Evolutionary conservation across 352 stramenopile species (phyloP).

Genomic region (Phytophthora foliorum): DNA sequence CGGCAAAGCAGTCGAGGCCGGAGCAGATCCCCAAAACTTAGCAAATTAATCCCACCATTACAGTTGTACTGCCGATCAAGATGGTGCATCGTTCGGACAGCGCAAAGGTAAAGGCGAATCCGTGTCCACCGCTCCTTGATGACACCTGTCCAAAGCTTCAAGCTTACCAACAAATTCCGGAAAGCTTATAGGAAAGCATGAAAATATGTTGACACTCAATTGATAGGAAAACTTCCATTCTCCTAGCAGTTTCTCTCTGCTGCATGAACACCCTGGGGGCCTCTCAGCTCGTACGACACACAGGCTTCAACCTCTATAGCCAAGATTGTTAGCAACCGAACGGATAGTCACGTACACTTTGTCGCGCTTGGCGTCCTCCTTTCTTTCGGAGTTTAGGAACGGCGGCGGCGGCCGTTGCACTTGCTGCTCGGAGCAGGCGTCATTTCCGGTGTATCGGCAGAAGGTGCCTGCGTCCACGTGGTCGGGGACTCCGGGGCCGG

Average conservation of each 20-base stretch:
- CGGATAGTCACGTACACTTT: constrained; percentile 26
- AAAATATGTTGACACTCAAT: constrained; percentile 32
- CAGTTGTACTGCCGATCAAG: not conserved
- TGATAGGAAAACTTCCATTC: constrained; percentile 30
- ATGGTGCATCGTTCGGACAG: not conserved
- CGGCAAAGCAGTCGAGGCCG: not conserved
- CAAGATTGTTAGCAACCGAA: constrained; percentile 9
- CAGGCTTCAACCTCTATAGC: constrained; percentile 5
- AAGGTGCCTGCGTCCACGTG: constrained; percentile 5
- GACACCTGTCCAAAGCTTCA: not conserved
- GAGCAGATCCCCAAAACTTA: constrained; percentile 22
- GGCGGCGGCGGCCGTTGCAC: constrained; percentile 29
- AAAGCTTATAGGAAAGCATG: constrained; percentile 20
- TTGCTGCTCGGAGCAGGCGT: constrained; percentile 32
- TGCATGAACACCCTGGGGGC: constrained; percentile 4
- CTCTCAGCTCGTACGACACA: constrained; percentile 23
- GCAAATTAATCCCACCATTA: not conserved
- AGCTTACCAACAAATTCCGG: constrained; percentile 10
- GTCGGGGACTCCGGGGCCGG: constrained; percentile 11
- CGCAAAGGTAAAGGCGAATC: constrained; percentile 20
- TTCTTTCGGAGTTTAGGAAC: constrained; percentile 26
- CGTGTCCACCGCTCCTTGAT: not conserved
- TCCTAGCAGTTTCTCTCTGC: constrained; percentile 13
- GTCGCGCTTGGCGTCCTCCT: constrained; percentile 19
- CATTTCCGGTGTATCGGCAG: constrained; percentile 23